Evolutionary conservation across 768 basidiomycete genomes (phyloP).

Genomic region (Xerocomellus chrysenteron): DNA sequence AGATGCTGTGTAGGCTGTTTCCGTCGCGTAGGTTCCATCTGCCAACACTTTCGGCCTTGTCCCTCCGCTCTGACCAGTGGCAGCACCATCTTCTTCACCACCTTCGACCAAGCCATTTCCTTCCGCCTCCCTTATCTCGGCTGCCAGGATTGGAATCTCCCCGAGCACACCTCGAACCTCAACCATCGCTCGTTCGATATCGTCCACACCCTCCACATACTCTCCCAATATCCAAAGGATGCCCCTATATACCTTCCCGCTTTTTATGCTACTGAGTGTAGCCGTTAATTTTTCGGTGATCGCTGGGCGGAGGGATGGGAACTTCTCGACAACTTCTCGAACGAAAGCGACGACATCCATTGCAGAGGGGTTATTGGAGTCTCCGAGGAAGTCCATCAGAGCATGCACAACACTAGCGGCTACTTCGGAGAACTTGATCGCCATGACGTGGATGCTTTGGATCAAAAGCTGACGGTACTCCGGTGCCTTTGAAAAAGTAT

Average conservation of each 20-base stretch:
- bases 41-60: constrained; percentile 80
- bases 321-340: constrained; percentile 95
- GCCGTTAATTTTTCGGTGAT: constrained; percentile 84
- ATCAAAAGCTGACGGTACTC: constrained; percentile 97
- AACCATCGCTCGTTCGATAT: constrained; percentile 70
- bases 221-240: constrained; percentile 99
- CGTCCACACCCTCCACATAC: constrained; percentile 68
- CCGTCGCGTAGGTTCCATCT: constrained; percentile 97
- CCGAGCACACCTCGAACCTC: constrained; percentile 86
- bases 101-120: constrained; percentile 51
- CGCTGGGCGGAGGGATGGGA: constrained; percentile 78
- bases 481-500: constrained; percentile 55
- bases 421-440: constrained; percentile 95
- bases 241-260: constrained; percentile 95
- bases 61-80: constrained; percentile 38
- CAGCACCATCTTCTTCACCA: constrained; percentile 43
- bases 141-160: constrained; percentile 95
- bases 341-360: constrained; percentile 92
- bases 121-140: constrained; percentile 75
- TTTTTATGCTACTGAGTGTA: constrained; percentile 85
- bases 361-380: constrained; percentile 92
- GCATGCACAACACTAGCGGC: constrained; percentile 94
- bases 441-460: constrained; percentile 94
- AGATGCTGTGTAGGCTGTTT: constrained; percentile 80
- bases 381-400: constrained; percentile 91